Base-by-base conservation (phyloP, 225 moss, liverwort and hornwort genomes). In the Polytrichum formosum region DNA sequence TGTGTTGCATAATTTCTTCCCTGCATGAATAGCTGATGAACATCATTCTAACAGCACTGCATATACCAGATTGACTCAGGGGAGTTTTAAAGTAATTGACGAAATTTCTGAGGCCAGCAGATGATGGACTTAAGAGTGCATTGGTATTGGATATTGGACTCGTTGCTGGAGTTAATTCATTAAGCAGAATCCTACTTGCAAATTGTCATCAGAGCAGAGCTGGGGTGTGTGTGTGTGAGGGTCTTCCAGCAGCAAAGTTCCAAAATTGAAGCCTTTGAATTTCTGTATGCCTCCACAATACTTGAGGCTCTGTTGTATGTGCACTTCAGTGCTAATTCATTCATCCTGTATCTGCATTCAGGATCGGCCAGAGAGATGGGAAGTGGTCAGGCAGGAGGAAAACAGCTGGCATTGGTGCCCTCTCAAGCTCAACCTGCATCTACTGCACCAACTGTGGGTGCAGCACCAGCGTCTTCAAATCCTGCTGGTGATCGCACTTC, bases 371-470 rank as follows among this genome's bases (percentile, higher is more conserved):
- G 75, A 67, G 77, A 82, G 68, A 71, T 37, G 13, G 90, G 72
- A 53, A 71, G 79, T 76, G 89, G 80, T 78, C 78, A 83, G 61
- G 67, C 70, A 29, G 84, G 78, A 72, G 81, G 89, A 56, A 81
- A 87, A 71, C 89, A 96, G 80, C 77, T 96, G 55, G 89, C 82
- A 9, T 69, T 89, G 71, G 81, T 90, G 54, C 77, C 84, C 64
- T 79, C 80, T 5, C 87, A 61, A 72, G 78, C 68, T n/a, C 87
- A 86, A 75, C 81, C 89, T 74, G 61, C 90, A 69, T 82, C 81
- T 76, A 63, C 76, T 30, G 83, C 88, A 65, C 90, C 82, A 77
- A 77, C 92, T 71, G 84, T 86, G 77, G 87, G 81, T 65, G 78
- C 88, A 67, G 81, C 82, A 26, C 80, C 81, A 60, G 73, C 76